Evolutionary conservation across 1,284 basidiomycete genomes (phyloP), one percentile per base, ranked within the genome.

Genomic region (Marasmius fiardii): DNA sequence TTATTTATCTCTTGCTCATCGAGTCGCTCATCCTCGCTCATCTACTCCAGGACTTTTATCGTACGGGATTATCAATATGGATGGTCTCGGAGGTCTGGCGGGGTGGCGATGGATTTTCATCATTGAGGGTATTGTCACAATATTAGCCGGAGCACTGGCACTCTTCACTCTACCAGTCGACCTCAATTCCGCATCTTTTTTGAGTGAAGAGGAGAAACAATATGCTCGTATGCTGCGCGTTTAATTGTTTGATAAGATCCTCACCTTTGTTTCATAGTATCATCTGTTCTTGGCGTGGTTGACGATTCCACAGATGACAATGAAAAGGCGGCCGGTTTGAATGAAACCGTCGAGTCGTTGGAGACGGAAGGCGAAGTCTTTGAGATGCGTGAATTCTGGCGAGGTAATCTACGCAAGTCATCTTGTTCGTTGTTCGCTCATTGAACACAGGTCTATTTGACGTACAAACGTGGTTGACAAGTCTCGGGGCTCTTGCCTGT

Each of bases 41-140:
- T 12, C 5, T 16, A n/a, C 34, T 35, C n/a, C 23, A 44, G 43
- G 43, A 20, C 43, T 44, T 24, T 20, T 44, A 6, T 11, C 43
- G 23, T 44, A 18, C 20, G 43, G 18, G 23, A 83, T 85, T 54
- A 65, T 78, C 49, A 78, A 78, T 59, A 82, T 86, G 81, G 76
- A 83, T 34, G 82, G 81, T 10, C 60, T 82, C 3, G 79, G 74
- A 8, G 74, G 75, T 8, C 61, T 83, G 5, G 75, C 77, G 1
- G 82, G 83, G 7, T 76, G 43, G 55, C 33, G 49, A 35, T 51
- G 49, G 49, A 34, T 51, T 31, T 51, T 51, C 69, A 85, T 88
- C 61, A 71, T 88, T 0, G 83, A 83, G 67, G 86, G 86, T 11
- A 74, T 88, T 37, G 79, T 77, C 8, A 89, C 87, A 0, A 71